These are phyloP conservation scores for Papiliotrema terrestris DNA, from an alignment of 1,284 basidiomycete species.

Conservation along the genomic window DNA sequence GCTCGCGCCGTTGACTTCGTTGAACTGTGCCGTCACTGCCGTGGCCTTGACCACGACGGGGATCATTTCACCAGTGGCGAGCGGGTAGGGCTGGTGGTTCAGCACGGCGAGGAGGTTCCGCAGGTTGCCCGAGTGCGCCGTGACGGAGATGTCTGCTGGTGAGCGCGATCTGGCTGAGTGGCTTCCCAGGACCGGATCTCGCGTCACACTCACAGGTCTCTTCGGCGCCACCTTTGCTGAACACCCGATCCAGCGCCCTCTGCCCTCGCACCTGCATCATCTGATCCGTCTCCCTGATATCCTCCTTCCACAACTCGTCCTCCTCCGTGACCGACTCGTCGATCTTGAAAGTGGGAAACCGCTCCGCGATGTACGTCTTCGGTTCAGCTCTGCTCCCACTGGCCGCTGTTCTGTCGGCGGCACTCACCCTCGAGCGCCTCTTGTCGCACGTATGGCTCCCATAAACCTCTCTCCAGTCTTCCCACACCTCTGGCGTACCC, in stretches of 20 bases:
- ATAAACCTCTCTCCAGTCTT: constrained; percentile 47
- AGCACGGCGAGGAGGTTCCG: constrained; percentile 45
- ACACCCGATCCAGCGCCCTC: constrained; percentile 63
- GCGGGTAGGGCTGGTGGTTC: constrained; percentile 41
- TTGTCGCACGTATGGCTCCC: constrained; percentile 48
- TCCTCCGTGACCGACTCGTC: constrained; percentile 67
- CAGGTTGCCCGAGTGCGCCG: constrained; percentile 51
- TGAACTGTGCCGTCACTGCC: background rate
- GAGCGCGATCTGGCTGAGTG: too few relatives aligned
- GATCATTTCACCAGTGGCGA: constrained; percentile 48
- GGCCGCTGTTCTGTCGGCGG: background rate
- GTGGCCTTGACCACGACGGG: constrained; percentile 47
- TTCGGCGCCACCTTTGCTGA: constrained; percentile 50
- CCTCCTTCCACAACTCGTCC: constrained; percentile 65
- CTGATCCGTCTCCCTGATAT: constrained; percentile 61
- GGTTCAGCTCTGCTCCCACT: background rate
- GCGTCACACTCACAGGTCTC: constrained; percentile 54
- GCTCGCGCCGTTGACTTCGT: background rate
- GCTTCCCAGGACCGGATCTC: too few relatives aligned
- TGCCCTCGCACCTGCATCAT: constrained; percentile 59
- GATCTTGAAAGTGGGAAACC: constrained; percentile 63
- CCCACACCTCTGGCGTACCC: constrained; percentile 39
- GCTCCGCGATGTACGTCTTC: constrained; percentile 54
- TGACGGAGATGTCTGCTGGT: constrained; percentile 49
- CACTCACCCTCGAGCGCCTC: constrained; percentile 52